Evolutionary conservation across 192 early-diverging fungal genomes (phyloP), one percentile per base, ranked within the genome.

Genomic region (Chytriomyces sp.): DNA sequence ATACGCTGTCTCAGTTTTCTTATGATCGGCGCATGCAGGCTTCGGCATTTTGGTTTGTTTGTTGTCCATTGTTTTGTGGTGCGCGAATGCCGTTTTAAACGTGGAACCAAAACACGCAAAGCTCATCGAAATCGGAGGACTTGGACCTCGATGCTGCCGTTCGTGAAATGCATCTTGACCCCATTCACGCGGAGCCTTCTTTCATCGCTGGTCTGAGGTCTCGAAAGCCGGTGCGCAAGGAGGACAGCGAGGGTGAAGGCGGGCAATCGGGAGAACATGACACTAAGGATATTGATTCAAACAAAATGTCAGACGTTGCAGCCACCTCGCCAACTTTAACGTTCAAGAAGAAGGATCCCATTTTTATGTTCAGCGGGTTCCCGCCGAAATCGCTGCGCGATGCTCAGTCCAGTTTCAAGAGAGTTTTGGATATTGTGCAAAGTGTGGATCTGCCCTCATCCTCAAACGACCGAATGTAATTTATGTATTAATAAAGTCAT

Each of bases 11-110:
- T 8, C 49, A 47, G 9, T 35, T 45, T 26, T 63, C 45, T 10
- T 78, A 72, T 69, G 68, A 71, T 43, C 43, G 43, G 9, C 68
- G 69, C 7, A 78, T 78, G 77, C 26, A 70, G 46, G 77, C 77
- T 1, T 60, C 62, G 6, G 63, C 45, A 6, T 75, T 75, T 48
- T 75, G 73, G 73, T 65, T 11, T 16, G 45, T 43, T 20, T 60
- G 16, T 48, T 4, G 13, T 57, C 20, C 53, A 43, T 47, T 43
- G 44, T 50, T 16, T 11, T 2, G 16, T 18, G 43, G n/a, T 68
- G 26, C 45, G 3, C 67, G 26, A 26, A 26, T 28, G 35, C 2
- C 20, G 20, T 18, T 11, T 23, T 6, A 16, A 20, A 26, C 6
- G 13, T 24, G 63, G 16, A 64, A n/a, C n/a, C 5, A 64, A 18